These are phyloP conservation scores for Mortierella sp. DNA, from an alignment of 371 early-diverging fungal species.

Conservation along the genomic window DNA sequence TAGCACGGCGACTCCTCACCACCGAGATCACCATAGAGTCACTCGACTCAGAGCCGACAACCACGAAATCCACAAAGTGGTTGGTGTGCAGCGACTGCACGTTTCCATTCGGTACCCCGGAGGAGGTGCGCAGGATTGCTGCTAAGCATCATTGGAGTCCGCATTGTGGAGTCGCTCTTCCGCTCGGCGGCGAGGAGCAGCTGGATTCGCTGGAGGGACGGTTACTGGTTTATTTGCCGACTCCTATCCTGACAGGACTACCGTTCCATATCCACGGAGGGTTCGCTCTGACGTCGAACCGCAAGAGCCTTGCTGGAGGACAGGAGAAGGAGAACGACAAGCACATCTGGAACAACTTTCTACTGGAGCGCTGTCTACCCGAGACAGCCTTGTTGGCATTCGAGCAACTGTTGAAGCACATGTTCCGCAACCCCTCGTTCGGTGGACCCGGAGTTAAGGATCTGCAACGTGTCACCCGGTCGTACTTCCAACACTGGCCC, in stretches of 20 bases:
- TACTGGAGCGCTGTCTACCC: slow-evolving; percentile 16
- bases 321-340: background rate
- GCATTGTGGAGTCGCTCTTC: slow-evolving; percentile 26
- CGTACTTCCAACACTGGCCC: slow-evolving; percentile 28
- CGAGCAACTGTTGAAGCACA: background rate
- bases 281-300: slow-evolving; percentile 48
- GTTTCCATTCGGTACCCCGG: background rate
- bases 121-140: background rate
- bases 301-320: slow-evolving; percentile 31
- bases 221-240: slow-evolving; percentile 49
- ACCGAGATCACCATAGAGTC: background rate
- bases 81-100: slow-evolving; percentile 5
- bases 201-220: slow-evolving; percentile 1
- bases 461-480: background rate
- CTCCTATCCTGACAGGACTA: slow-evolving; percentile 24
- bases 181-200: background rate
- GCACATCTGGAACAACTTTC: slow-evolving; percentile 20
- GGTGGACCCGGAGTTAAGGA: background rate
- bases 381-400: background rate
- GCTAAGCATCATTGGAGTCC: slow-evolving; percentile 14
- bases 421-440: background rate
- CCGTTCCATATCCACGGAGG: slow-evolving; percentile 57
- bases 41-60: background rate
- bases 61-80: background rate
- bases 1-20: background rate